Evolutionary conservation across 345 rosid genomes (phyloP).

Genomic region (Pistacia integerrima): DNA sequence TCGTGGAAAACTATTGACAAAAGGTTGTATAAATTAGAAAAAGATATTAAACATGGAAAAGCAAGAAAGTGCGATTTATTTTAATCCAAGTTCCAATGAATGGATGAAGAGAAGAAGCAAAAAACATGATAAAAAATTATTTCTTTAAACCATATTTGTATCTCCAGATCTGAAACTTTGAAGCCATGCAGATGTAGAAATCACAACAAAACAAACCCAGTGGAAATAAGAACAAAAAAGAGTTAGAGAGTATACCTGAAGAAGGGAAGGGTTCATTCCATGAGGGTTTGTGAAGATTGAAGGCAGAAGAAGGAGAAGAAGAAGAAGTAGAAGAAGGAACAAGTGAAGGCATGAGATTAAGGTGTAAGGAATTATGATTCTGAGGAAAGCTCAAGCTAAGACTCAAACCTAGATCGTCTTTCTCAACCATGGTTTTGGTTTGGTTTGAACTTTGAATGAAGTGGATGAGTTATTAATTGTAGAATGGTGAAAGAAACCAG

Average conservation of each 20-base stretch:
- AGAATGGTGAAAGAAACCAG: background rate
- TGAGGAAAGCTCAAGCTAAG: slow-evolving; percentile 68
- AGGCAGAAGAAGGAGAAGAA: slow-evolving; percentile 39
- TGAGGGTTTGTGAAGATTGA: slow-evolving; percentile 47
- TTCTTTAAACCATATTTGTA: slow-evolving; percentile 25
- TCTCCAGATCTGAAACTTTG: slow-evolving; percentile 20
- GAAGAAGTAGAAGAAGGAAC: slow-evolving; percentile 35
- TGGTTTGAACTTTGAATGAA: background rate
- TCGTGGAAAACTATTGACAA: slow-evolving; percentile 18
- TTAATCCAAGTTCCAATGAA: background rate
- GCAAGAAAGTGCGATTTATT: slow-evolving; percentile 1
- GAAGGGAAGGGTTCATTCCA: slow-evolving; percentile 56
- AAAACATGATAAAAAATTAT: background rate
- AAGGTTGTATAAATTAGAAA: background rate
- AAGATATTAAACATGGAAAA: background rate
- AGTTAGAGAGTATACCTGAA: slow-evolving; percentile 39
- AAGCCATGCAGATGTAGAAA: slow-evolving; percentile 10
- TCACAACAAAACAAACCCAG: background rate
- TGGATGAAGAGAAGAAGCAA: background rate
- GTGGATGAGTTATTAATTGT: background rate
- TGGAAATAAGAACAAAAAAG: background rate
- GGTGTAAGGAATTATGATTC: slow-evolving; percentile 44
- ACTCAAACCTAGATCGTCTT: slow-evolving; percentile 85
- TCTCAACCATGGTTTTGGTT: slow-evolving; percentile 43
- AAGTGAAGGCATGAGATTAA: slow-evolving; percentile 53